Evolutionary conservation across 2,329 filamentous ascomycete species (phyloP).

Genomic region (Dichotomopilus funicola): DNA sequence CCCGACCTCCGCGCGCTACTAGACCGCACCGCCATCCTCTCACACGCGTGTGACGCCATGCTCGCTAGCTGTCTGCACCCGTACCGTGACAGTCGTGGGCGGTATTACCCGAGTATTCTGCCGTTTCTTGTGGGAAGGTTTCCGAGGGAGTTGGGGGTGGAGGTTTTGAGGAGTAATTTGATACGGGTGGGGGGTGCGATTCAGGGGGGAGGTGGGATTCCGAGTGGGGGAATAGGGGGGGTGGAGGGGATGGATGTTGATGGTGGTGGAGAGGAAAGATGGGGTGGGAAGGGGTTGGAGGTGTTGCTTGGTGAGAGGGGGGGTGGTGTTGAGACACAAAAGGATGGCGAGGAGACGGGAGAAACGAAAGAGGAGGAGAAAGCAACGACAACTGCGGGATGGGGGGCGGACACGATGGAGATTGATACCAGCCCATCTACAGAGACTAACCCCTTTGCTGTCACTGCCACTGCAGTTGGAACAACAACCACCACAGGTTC

Average conservation of each 20-base stretch:
- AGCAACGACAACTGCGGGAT: background rate
- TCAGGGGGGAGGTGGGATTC: background rate
- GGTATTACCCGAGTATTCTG: constrained; percentile 65
- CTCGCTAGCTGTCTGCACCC: constrained; percentile 78
- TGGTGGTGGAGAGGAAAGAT: background rate
- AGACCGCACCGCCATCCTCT: constrained; percentile 74
- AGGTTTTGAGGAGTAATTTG: constrained; percentile 61
- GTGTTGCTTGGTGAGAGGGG: constrained; percentile 22
- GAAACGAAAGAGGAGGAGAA: constrained; percentile 7
- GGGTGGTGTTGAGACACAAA: background rate
- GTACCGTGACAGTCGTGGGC: constrained; percentile 55
- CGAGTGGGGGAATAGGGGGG: constrained; percentile 27
- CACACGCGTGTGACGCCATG: constrained; percentile 63
- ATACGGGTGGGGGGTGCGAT: constrained; percentile 27
- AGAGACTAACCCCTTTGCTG: constrained; percentile 8
- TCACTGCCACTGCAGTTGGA: background rate
- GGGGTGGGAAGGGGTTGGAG: constrained; percentile 19
- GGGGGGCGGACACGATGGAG: constrained; percentile 5
- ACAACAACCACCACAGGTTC: too few species aligned
- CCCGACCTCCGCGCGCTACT: constrained; percentile 66
- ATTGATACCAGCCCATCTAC: constrained; percentile 3
- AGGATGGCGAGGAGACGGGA: constrained; percentile 9
- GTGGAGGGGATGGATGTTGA: constrained; percentile 27
- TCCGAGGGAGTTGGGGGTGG: constrained; percentile 57
- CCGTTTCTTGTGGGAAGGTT: constrained; percentile 69